Percentiles rank a stretch among this genome's conserved stretches.
These are phyloP conservation scores for Microstegium vimineum DNA, from an alignment of 176 grass and related monocot genomes.

Conservation along the genomic window DNA sequence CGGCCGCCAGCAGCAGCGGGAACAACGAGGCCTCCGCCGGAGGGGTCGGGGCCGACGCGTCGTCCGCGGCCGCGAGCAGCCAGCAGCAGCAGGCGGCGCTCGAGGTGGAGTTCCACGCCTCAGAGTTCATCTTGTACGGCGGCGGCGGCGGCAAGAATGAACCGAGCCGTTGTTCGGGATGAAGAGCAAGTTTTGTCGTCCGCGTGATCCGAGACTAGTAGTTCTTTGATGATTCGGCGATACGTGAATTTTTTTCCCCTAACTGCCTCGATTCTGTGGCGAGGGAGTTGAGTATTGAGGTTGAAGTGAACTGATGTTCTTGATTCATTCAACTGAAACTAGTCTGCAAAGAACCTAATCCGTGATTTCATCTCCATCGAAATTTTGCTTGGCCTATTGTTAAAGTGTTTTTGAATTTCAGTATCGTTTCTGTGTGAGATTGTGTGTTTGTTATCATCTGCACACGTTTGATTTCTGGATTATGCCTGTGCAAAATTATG, in stretches of 20 bases:
- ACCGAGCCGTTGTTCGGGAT: neutral
- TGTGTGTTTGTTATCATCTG: no score
- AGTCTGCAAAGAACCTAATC: no score
- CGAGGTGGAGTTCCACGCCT: neutral
- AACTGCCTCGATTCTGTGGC: neutral
- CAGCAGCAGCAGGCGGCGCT: neutral
- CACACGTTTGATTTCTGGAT: no score
- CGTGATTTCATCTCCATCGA: no score
- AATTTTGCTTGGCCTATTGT: no score
- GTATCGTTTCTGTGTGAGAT: no score
- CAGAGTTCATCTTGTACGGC: constrained; percentile 27
- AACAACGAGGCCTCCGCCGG: neutral
- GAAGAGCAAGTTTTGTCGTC: neutral
- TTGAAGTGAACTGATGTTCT: neutral
- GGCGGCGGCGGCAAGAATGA: neutral
- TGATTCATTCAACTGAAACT: no score
- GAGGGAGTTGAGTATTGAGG: neutral
- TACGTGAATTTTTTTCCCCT: neutral
- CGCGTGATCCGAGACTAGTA: neutral
- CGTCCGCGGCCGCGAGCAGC: neutral
- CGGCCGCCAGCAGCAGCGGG: neutral
- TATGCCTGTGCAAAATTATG: no score
- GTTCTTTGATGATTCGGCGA: neutral
- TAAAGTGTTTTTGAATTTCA: no score
- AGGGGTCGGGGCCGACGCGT: neutral